Evolutionary conservation across 1,139 yeast species (phyloP).

Genomic region (Ogataea hybrid): DNA sequence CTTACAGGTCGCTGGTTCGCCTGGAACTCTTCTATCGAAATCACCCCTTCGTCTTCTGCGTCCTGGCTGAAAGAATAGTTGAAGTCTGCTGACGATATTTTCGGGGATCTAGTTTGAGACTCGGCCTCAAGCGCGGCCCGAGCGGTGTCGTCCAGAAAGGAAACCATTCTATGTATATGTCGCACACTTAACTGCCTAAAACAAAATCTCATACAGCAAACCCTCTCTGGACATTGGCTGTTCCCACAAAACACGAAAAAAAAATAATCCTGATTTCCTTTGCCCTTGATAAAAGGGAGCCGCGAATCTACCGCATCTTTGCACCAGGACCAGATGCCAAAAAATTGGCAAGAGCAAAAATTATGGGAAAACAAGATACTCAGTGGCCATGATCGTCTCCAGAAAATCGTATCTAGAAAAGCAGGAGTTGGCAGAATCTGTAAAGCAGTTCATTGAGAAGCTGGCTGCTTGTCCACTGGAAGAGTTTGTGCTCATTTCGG

Average conservation of each 20-base stretch:
- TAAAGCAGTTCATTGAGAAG: conserved; percentile 16
- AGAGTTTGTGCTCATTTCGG: conserved; percentile 30
- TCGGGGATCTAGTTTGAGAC: conserved; percentile 2
- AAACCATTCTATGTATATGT: conserved; percentile 2
- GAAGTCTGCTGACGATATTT: conserved; percentile 12
- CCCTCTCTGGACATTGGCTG: conserved; percentile 3
- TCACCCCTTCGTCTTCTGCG: conserved; percentile 9
- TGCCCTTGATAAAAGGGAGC: not conserved
- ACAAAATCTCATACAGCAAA: conserved; percentile 6
- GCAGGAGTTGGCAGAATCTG: conserved; percentile 21
- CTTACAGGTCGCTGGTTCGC: not conserved
- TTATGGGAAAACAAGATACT: conserved; percentile 6
- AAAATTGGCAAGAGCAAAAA: conserved; percentile 2
- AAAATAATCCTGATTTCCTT: not conserved
- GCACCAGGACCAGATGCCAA: not conserved
- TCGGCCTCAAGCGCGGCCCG: not conserved
- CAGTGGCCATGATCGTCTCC: conserved; percentile 18
- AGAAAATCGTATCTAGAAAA: conserved; percentile 19
- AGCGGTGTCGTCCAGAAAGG: not conserved
- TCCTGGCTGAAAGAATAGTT: conserved; percentile 15
- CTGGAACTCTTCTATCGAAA: conserved; percentile 5
- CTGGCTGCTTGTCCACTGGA: conserved; percentile 25
- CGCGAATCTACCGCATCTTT: not conserved
- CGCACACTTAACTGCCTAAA: not conserved
- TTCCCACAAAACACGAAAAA: conserved; percentile 8